Evolutionary conservation across 306 rosid genomes (phyloP), one percentile per base, ranked within the genome.

Genomic region (Quercus glauca): DNA sequence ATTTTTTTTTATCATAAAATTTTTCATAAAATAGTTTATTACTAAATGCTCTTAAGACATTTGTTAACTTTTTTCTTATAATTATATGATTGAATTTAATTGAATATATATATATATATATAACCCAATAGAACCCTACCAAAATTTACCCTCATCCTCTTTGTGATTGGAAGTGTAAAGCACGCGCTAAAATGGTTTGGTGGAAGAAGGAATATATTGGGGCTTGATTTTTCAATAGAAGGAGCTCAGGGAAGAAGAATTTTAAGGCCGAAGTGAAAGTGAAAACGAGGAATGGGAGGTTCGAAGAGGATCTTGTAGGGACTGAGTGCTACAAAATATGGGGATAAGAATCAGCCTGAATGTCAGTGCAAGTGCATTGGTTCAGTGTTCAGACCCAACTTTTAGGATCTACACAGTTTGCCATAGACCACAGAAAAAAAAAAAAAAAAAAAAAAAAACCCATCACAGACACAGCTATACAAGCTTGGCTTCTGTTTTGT

Each of bases 221-320:
- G 10, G 64, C 14, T 10, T n/a, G 14, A 21, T 58, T 58, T 58
- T 41, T 41, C 3, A 8, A 41, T 8, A 41, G 11, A 41, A 41
- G 45, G 45, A 41, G 11, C 45, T 2, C 45, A 41, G 45, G 45
- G 17, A 1, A 31, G 49, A 53, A 49, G 15, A 2, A 11, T 23
- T 8, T 59, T 8, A 59, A 8, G 14, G 3, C 28, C 5, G 4
- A 10, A 7, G 26, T 6, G 15, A 10, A 10, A 2, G 23, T 18
- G 21, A n/a, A 57, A 3, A 10, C 3, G 5, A 41, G 58, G 56
- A 15, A 60, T 21, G 29, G 79, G 55, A 64, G 57, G 80, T 77
- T 85, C 88, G 65, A 85, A 63, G 69, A 85, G 71, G 76, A 75
- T 85, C 60, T 60, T 29, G 78, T 78, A 33, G 83, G 83, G 83